These are phyloP conservation scores for Penicillium pancosmium DNA, from an alignment of 495 filamentous ascomycete genomes.

Conservation along the genomic window DNA sequence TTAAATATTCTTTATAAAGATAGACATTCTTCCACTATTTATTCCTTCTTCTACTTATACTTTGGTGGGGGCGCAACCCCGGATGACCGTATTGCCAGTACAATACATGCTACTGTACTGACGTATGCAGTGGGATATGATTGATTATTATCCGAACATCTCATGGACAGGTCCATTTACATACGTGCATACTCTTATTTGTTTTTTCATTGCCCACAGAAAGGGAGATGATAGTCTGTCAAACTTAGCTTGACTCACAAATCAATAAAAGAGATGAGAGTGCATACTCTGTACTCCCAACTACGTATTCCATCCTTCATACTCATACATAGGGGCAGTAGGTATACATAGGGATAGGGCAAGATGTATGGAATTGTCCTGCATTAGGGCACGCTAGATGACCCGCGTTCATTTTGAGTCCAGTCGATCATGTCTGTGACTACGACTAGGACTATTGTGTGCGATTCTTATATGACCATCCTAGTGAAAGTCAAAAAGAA, in stretches of 20 bases:
- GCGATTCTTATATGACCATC: neutral
- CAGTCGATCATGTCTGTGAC: neutral
- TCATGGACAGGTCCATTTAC: neutral
- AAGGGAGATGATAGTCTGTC: neutral
- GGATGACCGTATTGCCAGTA: neutral
- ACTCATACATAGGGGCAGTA: too few species aligned
- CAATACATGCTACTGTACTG: neutral
- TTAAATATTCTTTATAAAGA: too few species aligned
- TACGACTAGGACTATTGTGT: neutral
- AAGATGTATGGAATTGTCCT: neutral
- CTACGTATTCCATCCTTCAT: neutral
- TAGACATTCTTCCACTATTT: too few species aligned
- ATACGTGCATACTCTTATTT: neutral
- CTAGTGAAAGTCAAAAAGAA: neutral
- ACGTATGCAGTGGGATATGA: neutral
- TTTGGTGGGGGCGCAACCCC: neutral
- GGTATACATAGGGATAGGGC: neutral
- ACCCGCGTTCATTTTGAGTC: neutral
- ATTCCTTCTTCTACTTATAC: neutral
- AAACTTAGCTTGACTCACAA: neutral
- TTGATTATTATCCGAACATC: neutral
- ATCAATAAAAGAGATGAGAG: neutral
- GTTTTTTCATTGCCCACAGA: neutral
- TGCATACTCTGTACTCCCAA: neutral
- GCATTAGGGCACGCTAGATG: conserved; percentile 2